Base-by-base conservation (phyloP, 768 basidiomycete genomes). In the Mycena galericulata region DNA sequence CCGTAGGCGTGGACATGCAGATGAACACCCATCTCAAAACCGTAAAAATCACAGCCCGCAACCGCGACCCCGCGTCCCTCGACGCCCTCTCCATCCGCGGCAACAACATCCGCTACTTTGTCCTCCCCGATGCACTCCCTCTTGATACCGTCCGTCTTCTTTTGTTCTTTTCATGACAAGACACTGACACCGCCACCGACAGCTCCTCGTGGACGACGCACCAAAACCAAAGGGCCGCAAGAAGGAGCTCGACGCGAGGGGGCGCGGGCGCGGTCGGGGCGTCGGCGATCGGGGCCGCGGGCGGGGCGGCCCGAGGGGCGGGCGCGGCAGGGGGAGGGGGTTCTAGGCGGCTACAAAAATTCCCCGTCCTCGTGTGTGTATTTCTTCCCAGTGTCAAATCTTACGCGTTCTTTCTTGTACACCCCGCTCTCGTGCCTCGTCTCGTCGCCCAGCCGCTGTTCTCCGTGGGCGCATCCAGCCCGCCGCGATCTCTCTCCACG, bases 11-110 rank as follows among this genome's bases (percentile, higher is more conserved):
- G 56, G 97, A 99, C 81, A 96, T 97, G 88, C 96, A 97, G 76
- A 99, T 99, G 97, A 99, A 98, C 84, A 99, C 97, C 3, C 93
- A 98, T 74, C 86, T 99, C 58, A 99, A 99, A 85, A 95, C 96
- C 53, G 94, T 99, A 72, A 98, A 98, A 83, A 92, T 99, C 86
- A 95, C 95, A n/a, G 87, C 90, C 32, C 90, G 95, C 60, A 96
- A 95, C 78, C 92, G 94, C 67, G 94, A 96, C 62, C 94, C 96
- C 5, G 82, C 90, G 29, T 84, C 93, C 24, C 90, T 98, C 60
- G 97, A 99, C 80, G 86, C 92, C 4, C 86, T 99, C 54, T 96
- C 96, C 40, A 97, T 99, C 76, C 90, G 97, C 59, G 97, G 98
- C 40, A 98, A 98, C 86, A 98, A 95, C 76, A 90, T 99, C 75